These are phyloP conservation scores for Saturnispora mendoncae DNA, from an alignment of 805 yeast genomes.

Conservation along the genomic window DNA sequence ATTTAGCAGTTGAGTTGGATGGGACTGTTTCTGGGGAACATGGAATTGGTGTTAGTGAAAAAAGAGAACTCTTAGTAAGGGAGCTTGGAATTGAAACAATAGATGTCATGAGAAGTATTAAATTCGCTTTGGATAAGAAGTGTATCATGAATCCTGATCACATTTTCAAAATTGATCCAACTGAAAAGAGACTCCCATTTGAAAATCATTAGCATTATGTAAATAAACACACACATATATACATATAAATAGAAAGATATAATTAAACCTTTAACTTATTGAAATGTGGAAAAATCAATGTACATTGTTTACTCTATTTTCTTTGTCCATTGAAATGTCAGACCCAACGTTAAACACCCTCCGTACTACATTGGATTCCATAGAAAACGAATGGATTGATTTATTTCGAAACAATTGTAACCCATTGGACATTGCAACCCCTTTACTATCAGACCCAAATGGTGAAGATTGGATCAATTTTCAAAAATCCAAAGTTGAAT, in stretches of 20 bases:
- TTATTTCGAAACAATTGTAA: constrained; percentile 50
- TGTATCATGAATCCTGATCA: constrained; percentile 73
- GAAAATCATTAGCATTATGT: constrained; percentile 10
- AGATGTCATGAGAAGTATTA: constrained; percentile 63
- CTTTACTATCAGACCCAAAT: constrained; percentile 65
- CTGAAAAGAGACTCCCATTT: constrained; percentile 22
- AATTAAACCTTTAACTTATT: no score
- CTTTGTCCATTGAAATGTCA: constrained; percentile 2
- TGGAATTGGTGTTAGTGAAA: constrained; percentile 71
- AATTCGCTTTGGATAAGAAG: constrained; percentile 66
- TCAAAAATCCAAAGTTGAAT: constrained; percentile 44
- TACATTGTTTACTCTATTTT: not conserved
- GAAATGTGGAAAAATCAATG: no score
- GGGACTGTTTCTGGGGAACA: constrained; percentile 88
- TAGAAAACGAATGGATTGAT: constrained; percentile 28
- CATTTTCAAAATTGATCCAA: constrained; percentile 62
- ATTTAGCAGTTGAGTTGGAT: constrained; percentile 56
- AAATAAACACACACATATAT: no score
- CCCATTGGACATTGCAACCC: constrained; percentile 78
- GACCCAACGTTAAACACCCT: constrained; percentile 6
- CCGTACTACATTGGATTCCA: constrained; percentile 7
- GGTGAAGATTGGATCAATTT: constrained; percentile 74
- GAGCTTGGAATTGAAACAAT: constrained; percentile 66
- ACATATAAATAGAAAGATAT: no score
- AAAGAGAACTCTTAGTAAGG: constrained; percentile 46